phyloP scores from a whole-genome alignment of 176 grass and related monocot species.

The Aegilops tauschii region DNA sequence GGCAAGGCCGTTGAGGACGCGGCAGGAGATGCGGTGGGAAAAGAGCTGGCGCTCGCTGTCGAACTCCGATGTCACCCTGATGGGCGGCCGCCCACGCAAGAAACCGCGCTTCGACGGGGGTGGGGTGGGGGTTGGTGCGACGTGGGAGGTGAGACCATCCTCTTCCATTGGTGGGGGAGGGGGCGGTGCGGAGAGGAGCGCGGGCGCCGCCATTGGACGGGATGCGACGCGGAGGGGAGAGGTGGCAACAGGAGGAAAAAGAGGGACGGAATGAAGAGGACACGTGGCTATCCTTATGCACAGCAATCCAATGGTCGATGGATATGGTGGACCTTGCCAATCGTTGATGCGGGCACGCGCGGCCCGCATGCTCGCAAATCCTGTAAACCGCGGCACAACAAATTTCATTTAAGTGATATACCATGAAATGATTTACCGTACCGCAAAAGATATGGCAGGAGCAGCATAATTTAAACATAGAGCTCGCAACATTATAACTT shows the following conservation, averaged over 20 bases:
- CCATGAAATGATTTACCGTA: no score
- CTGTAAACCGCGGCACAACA: no score
- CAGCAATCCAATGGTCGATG: neutral
- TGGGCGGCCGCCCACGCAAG: conserved; percentile 11
- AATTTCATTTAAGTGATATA: no score
- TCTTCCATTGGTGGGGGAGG: conserved; percentile 5
- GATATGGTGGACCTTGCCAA: neutral
- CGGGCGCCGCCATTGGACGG: conserved; percentile 40
- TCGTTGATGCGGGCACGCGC: neutral
- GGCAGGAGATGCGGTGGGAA: conserved; percentile 56
- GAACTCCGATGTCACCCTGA: conserved; percentile 60
- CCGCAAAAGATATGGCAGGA: no score
- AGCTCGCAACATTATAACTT: no score
- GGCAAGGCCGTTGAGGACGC: conserved; percentile 43
- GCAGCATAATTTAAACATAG: no score
- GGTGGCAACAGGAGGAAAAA: neutral
- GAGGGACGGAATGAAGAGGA: neutral
- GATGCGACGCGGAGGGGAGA: neutral
- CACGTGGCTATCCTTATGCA: conserved; percentile 16
- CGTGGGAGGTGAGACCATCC: neutral
- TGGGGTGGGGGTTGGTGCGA: neutral
- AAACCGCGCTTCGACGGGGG: neutral
- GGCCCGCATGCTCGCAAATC: no score
- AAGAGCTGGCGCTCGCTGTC: conserved; percentile 41
- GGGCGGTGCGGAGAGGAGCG: conserved; percentile 29